phyloP scores from a whole-genome alignment of 257 asterid species.

The Rehmannia glutinosa region DNA sequence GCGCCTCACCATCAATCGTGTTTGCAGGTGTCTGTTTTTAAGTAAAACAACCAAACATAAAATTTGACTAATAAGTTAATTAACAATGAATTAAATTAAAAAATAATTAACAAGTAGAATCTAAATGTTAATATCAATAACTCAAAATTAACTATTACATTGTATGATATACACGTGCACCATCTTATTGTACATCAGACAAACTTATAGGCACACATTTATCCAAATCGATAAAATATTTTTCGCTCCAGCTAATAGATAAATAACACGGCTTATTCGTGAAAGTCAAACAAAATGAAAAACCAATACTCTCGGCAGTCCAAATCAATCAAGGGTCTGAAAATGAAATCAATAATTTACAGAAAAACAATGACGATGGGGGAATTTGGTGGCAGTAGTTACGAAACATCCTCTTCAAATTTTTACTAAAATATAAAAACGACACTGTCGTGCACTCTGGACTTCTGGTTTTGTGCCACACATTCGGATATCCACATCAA shows the following conservation, averaged over 20 bases:
- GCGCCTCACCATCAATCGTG: too few species aligned
- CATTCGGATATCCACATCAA: slow-evolving; percentile 94
- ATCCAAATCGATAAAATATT: not conserved
- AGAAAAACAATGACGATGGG: not conserved
- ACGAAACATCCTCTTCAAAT: not conserved
- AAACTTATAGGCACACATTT: not conserved
- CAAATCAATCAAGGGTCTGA: slow-evolving; percentile 6
- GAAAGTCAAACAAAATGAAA: not conserved
- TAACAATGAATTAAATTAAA: not conserved
- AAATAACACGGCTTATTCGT: slow-evolving; percentile 7
- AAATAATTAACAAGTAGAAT: too few species aligned
- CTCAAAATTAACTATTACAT: not conserved
- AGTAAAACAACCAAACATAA: too few species aligned
- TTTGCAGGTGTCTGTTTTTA: too few species aligned
- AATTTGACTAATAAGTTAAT: too few species aligned
- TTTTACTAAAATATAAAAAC: slow-evolving; percentile 57
- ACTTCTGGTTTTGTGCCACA: slow-evolving; percentile 83
- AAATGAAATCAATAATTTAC: not conserved
- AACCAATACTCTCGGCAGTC: not conserved
- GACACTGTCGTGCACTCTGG: slow-evolving; percentile 81
- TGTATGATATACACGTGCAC: not conserved
- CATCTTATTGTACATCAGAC: not conserved
- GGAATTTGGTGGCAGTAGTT: not conserved
- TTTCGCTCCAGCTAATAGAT: slow-evolving; percentile 9
- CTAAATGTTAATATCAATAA: not conserved